A percentile compares a stretch with the other conserved stretches of the same genome.
Evolutionary conservation across 1,284 basidiomycete species (phyloP).

Genomic region (Austropuccinia psidii): DNA sequence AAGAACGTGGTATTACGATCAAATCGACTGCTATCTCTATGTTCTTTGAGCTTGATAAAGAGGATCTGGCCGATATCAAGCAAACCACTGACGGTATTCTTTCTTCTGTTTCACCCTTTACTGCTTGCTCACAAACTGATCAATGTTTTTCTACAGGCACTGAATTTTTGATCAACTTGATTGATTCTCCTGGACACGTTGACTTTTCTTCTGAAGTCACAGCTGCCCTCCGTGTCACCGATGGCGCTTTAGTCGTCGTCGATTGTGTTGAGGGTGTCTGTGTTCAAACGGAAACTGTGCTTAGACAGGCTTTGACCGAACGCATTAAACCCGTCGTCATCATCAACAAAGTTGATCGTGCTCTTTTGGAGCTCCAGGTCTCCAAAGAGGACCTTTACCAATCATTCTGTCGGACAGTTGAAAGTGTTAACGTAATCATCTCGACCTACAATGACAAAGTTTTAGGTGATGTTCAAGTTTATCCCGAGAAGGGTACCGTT

Average conservation of each 20-base stretch:
- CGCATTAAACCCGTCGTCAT: conserved; percentile 99
- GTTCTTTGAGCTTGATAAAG: conserved; percentile 95
- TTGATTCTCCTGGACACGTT: conserved; percentile 99
- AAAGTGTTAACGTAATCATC: conserved; percentile 97
- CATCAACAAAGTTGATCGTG: conserved; percentile 99
- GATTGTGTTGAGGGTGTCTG: conserved; percentile 99
- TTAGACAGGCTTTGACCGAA: conserved; percentile 93
- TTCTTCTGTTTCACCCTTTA: not conserved
- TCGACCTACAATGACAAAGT: conserved; percentile 92
- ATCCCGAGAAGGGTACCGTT: conserved; percentile 96
- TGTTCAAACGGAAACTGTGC: conserved; percentile 98
- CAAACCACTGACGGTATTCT: conserved; percentile 77
- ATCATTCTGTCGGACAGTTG: conserved; percentile 94
- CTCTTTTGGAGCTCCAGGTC: conserved; percentile 96
- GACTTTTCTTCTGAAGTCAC: conserved; percentile 99
- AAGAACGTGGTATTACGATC: conserved; percentile 99
- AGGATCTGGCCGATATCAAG: conserved; percentile 73
- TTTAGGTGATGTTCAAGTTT: conserved; percentile 97
- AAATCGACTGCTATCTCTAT: conserved; percentile 99
- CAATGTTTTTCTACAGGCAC: conserved; percentile 55
- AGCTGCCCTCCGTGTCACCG: conserved; percentile 98
- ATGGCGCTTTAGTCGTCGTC: conserved; percentile 79
- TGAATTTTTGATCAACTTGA: conserved; percentile 99
- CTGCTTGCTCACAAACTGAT: conserved; percentile 39
- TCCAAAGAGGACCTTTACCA: conserved; percentile 96